Evolutionary conservation across 495 filamentous ascomycete genomes (phyloP).

Genomic region (Penicillium taxi): DNA sequence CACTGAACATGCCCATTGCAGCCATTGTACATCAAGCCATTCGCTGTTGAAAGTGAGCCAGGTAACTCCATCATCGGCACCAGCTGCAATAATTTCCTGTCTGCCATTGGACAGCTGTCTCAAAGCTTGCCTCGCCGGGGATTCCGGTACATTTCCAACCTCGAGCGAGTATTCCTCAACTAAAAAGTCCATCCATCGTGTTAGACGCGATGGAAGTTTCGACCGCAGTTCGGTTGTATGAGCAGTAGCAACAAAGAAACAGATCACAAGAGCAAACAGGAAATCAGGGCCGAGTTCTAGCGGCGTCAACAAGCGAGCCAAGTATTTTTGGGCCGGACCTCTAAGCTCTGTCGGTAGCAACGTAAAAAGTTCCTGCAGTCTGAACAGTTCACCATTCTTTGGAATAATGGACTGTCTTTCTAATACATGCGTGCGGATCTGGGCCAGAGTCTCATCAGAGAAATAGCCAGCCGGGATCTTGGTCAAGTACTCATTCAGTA

Average conservation of each 20-base stretch:
- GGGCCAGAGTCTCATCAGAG: slow-evolving; percentile 21
- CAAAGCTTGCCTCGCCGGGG: background rate
- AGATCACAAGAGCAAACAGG: slow-evolving; percentile 16
- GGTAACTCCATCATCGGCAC: slow-evolving; percentile 9
- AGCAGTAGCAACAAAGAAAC: slow-evolving; percentile 15
- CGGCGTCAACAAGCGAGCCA: background rate
- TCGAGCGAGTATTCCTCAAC: slow-evolving; percentile 26
- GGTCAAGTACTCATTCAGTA: slow-evolving; percentile 26
- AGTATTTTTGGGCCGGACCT: slow-evolving; percentile 15
- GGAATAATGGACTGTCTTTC: slow-evolving; percentile 30
- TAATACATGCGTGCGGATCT: slow-evolving; percentile 29
- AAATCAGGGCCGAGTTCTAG: slow-evolving; percentile 11
- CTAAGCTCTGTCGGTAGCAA: slow-evolving; percentile 29
- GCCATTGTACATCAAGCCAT: slow-evolving; percentile 37
- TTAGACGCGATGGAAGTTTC: slow-evolving; percentile 24
- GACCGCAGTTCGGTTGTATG: slow-evolving; percentile 11
- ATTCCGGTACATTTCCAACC: slow-evolving; percentile 8
- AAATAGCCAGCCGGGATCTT: slow-evolving; percentile 28
- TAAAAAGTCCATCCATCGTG: slow-evolving; percentile 31
- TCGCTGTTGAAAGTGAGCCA: slow-evolving; percentile 22
- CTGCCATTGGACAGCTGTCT: background rate
- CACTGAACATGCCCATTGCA: slow-evolving; percentile 37
- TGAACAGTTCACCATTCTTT: slow-evolving; percentile 33
- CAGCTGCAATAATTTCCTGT: background rate
- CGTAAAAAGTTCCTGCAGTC: slow-evolving; percentile 24